Evolutionary conservation across 2,329 filamentous ascomycete species (phyloP), one percentile per base, ranked within the genome.

Genomic region (Fusarium sp.): DNA sequence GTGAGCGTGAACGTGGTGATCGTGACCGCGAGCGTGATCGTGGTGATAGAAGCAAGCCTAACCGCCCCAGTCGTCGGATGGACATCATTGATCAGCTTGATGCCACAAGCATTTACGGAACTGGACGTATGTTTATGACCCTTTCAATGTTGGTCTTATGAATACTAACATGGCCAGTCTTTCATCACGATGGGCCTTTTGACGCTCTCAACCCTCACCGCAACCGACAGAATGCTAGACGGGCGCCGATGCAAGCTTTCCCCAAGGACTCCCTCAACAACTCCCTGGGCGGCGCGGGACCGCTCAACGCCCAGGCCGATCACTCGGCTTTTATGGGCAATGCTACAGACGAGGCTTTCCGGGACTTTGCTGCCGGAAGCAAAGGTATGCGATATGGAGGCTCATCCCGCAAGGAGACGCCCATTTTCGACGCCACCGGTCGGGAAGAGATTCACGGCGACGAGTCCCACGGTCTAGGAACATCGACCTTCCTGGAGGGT

Each of bases 21-120:
- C 70, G 70, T n/a, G 66, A 56, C 11, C 56, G 57, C 12, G 57
- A 69, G 25, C 61, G 59, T 37, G 79, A 79, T 20, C 72, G 74
- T 30, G 81, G 82, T 67, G 87, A 87, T 68, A 87, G 85, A 75
- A 86, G 88, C 78, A 87, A 86, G 74, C 78, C 83, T 12, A 87
- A 87, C 67, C 83, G 84, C 58, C 82, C 84, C 14, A 88, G 84
- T 76, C 82, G 86, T 63, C 88, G 87, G 75, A 84, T 98, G 74
- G 97, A 99, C 81, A 90, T 98, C 54, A 98, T 99, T 79, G 97
- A 99, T 85, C 96, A 98, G 82, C 87, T 99, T 74, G 97, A 98
- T 85, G 95, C 97, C 72, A 98, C 95, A 6, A 95, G 95, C 82
- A 97, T 98, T 77, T 98, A 97, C 80, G 96, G 97, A 66, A 94